A percentile compares a stretch with the other conserved stretches of the same genome.
phyloP scores from a whole-genome alignment of 2,329 filamentous ascomycete species.

The Fusarium sp. region DNA sequence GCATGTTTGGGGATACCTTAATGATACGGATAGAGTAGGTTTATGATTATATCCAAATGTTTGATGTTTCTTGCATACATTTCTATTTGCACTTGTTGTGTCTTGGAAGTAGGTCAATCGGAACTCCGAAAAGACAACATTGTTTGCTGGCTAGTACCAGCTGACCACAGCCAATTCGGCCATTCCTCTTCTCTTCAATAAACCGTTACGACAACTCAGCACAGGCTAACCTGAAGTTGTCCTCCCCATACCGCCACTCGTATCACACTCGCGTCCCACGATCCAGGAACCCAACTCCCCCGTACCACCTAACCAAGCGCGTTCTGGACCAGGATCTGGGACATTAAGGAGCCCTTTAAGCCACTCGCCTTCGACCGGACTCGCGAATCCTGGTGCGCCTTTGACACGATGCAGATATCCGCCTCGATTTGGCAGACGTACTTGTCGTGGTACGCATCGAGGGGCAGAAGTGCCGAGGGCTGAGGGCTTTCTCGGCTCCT shows the following conservation, averaged over 20 bases:
- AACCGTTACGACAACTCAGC: not conserved
- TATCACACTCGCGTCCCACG: slow-evolving; percentile 40
- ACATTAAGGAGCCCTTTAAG: slow-evolving; percentile 27
- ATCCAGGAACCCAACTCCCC: slow-evolving; percentile 31
- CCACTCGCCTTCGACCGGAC: slow-evolving; percentile 20
- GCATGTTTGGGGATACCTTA: slow-evolving; percentile 35
- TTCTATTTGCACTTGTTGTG: not conserved
- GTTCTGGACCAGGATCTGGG: slow-evolving; percentile 22
- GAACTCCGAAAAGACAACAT: not conserved
- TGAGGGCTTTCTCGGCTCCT: slow-evolving; percentile 12
- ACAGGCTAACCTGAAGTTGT: slow-evolving; percentile 23
- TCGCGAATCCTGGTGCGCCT: slow-evolving; percentile 28
- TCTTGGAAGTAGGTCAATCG: not conserved
- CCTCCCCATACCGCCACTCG: slow-evolving; percentile 13
- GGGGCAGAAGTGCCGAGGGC: slow-evolving; percentile 20
- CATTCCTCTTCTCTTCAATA: not conserved
- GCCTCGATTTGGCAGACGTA: slow-evolving; percentile 31
- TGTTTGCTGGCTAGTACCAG: too few species aligned
- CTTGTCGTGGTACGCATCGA: slow-evolving; percentile 22
- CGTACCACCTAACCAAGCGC: slow-evolving; percentile 20
- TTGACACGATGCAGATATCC: slow-evolving; percentile 33
- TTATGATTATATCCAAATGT: slow-evolving; percentile 45
- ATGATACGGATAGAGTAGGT: slow-evolving; percentile 42
- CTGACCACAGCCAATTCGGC: too few species aligned
- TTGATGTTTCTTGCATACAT: slow-evolving; percentile 5